These are phyloP conservation scores for Aspergillus saccharolyticus DNA, from an alignment of 495 filamentous ascomycete genomes.

Conservation along the genomic window DNA sequence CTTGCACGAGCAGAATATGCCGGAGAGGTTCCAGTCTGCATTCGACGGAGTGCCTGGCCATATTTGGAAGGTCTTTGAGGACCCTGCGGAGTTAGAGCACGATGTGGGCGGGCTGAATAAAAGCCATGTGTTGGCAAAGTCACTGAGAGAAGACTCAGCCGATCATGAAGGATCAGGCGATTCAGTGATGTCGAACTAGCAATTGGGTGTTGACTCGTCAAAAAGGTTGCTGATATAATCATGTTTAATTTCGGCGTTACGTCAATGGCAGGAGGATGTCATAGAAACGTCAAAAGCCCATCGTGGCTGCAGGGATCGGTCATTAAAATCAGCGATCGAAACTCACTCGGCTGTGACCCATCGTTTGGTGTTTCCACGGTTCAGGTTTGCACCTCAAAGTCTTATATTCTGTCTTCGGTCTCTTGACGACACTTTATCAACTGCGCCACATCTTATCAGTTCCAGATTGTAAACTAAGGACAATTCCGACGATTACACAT, in stretches of 20 bases:
- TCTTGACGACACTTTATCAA: too few relatives aligned
- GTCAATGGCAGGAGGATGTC: constrained; percentile 10
- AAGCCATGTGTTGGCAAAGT: constrained; percentile 20
- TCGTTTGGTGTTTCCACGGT: neutral
- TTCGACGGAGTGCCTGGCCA: constrained; percentile 67
- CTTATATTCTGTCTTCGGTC: neutral
- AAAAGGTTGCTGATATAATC: constrained; percentile 6
- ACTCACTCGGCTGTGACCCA: neutral
- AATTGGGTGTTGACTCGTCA: neutral
- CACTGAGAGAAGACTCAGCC: neutral
- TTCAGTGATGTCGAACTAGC: neutral
- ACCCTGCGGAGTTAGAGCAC: constrained; percentile 58
- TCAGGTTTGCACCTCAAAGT: neutral
- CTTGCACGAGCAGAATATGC: constrained; percentile 67
- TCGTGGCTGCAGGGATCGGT: neutral
- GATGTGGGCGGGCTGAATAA: constrained; percentile 41
- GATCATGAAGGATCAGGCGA: neutral
- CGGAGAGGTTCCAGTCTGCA: constrained; percentile 72
- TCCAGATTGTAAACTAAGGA: neutral
- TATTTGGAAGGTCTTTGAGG: constrained; percentile 75
- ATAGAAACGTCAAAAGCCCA: neutral
- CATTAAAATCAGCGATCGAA: neutral
- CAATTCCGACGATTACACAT: constrained; percentile 24
- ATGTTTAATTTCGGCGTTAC: constrained; percentile 5
- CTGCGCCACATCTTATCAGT: neutral